Percentiles rank a stretch among this genome's conserved stretches.
Conservation (phyloP, 768 basidiomycete species). For the Leccinellum luteum region DNA sequence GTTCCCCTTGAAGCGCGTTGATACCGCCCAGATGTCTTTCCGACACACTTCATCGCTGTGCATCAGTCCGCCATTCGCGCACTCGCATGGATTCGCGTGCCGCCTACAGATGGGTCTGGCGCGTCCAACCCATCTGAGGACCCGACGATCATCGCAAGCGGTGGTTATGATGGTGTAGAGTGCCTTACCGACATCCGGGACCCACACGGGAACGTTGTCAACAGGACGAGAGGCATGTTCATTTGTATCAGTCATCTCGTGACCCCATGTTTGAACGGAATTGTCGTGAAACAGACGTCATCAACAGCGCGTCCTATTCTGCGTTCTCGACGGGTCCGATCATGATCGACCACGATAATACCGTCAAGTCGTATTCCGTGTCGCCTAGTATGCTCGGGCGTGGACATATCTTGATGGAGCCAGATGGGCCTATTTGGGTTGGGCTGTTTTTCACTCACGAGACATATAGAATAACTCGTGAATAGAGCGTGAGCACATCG, state of each 20-base stretch:
- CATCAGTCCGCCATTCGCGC: constrained; percentile 82
- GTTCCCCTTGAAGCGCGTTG: background rate
- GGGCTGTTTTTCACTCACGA: background rate
- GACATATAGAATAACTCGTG: background rate
- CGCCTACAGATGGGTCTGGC: constrained; percentile 51
- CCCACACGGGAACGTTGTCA: constrained; percentile 61
- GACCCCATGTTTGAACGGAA: background rate
- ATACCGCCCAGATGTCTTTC: constrained; percentile 41
- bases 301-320: constrained; percentile 65
- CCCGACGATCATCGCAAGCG: constrained; percentile 72
- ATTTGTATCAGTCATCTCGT: background rate
- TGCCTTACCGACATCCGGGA: constrained; percentile 78
- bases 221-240: constrained; percentile 67
- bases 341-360: constrained; percentile 82
- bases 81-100: constrained; percentile 71
- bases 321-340: constrained; percentile 66
- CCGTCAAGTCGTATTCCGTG: constrained; percentile 70
- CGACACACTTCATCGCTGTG: constrained; percentile 67
- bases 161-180: constrained; percentile 78
- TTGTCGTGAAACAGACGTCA: constrained; percentile 51
- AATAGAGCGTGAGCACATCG: constrained; percentile 67
- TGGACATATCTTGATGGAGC: constrained; percentile 69
- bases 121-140: constrained; percentile 45
- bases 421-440: constrained; percentile 82
- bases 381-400: constrained; percentile 72